These are phyloP conservation scores for Sporisorium scitamineum DNA, from an alignment of 1,284 basidiomycete genomes.

Conservation along the genomic window DNA sequence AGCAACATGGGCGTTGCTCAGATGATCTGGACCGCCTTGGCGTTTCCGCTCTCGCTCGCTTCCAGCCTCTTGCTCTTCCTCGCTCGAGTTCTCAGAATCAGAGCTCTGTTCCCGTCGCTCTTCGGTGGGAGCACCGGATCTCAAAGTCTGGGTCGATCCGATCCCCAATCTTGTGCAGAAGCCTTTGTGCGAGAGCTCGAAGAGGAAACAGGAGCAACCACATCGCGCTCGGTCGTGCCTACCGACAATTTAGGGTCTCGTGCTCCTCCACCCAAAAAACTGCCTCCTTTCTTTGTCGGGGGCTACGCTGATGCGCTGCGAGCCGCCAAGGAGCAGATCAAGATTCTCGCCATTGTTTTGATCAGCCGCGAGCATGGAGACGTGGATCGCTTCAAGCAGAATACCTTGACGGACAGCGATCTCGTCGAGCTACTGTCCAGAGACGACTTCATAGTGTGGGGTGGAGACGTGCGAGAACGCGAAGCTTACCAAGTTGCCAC, in stretches of 20 bases:
- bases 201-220: slow-evolving; percentile 30
- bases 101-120: slow-evolving; percentile 31
- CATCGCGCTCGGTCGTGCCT: slow-evolving; percentile 11
- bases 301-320: slow-evolving; percentile 85
- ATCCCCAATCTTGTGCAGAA: slow-evolving; percentile 43
- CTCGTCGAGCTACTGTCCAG: slow-evolving; percentile 78
- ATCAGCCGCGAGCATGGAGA: slow-evolving; percentile 91
- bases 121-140: slow-evolving; percentile 18
- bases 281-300: slow-evolving; percentile 76
- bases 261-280: slow-evolving; percentile 20
- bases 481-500: slow-evolving; percentile 88
- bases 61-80: slow-evolving; percentile 46
- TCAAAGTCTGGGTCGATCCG: slow-evolving; percentile 8
- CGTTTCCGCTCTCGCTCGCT: slow-evolving; percentile 51
- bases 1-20: slow-evolving; percentile 25
- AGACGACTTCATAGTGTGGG: slow-evolving; percentile 84
- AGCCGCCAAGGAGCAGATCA: slow-evolving; percentile 78
- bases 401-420: slow-evolving; percentile 80
- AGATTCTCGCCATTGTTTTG: slow-evolving; percentile 84
- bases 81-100: slow-evolving; percentile 32
- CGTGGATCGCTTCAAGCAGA: slow-evolving; percentile 85
- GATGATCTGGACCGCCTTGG: slow-evolving; percentile 51
- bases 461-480: slow-evolving; percentile 81
- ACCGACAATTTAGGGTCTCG: slow-evolving; percentile 4
- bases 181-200: slow-evolving; percentile 49